A percentile compares a stretch with the other conserved stretches of the same genome.
phyloP scores from a whole-genome alignment of 1,284 basidiomycete species.

The Lentinula novae-zelandiae region DNA sequence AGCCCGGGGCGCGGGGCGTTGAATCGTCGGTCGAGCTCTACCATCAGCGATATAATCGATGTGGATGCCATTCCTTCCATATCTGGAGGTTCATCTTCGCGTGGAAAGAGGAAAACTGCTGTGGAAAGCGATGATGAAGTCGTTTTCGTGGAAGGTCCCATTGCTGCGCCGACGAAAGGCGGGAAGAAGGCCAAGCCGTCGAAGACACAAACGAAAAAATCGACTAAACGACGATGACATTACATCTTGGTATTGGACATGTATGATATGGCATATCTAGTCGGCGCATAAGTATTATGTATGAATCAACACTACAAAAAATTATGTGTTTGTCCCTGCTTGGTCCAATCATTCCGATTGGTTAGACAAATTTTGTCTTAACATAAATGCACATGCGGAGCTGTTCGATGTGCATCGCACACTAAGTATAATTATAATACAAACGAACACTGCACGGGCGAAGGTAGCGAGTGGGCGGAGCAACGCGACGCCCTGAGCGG shows the following conservation, averaged over 20 bases:
- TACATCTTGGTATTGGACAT: background rate
- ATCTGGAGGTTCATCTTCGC: slow-evolving; percentile 21
- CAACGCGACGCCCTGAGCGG: no score
- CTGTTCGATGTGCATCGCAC: no score
- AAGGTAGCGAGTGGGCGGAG: no score
- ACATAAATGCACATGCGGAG: no score
- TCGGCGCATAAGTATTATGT: no score
- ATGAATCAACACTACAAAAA: no score
- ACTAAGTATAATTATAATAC: no score
- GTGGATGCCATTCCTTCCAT: slow-evolving; percentile 31
- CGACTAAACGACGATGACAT: slow-evolving; percentile 29
- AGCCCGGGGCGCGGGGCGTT: slow-evolving; percentile 37
- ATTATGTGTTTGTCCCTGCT: no score
- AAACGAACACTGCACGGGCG: no score
- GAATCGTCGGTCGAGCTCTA: slow-evolving; percentile 34
- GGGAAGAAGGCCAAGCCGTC: slow-evolving; percentile 33
- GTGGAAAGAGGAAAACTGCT: slow-evolving; percentile 45
- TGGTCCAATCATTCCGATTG: no score
- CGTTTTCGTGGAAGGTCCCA: slow-evolving; percentile 48
- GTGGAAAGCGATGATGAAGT: slow-evolving; percentile 49
- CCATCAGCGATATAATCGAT: slow-evolving; percentile 38
- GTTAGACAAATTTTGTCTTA: no score
- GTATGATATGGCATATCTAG: background rate
- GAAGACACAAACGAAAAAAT: slow-evolving; percentile 32
- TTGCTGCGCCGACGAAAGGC: slow-evolving; percentile 24